Conservation (phyloP, 179 eudicot species). For the Silene vulgaris region DNA sequence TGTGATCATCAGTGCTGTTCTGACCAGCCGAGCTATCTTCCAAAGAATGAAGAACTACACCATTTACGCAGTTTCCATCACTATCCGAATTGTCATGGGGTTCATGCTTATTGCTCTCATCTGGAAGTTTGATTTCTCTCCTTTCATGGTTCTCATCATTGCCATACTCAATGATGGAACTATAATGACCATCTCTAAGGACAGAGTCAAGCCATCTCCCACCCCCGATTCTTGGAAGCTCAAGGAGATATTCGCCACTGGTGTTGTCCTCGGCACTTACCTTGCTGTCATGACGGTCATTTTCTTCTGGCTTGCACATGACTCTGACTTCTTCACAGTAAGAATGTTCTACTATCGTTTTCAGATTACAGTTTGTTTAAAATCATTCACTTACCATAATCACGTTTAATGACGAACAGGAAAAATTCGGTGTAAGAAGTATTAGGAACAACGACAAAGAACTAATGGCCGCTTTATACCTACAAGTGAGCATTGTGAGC, state of each 20-base stretch:
- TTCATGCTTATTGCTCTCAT: constrained; percentile 78
- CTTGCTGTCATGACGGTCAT: constrained; percentile 77
- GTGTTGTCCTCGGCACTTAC: constrained; percentile 77
- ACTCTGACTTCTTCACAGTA: constrained; percentile 69
- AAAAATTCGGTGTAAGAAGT: constrained; percentile 51
- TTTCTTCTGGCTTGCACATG: constrained; percentile 72
- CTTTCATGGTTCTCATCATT: constrained; percentile 87
- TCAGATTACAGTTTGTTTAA: neutral
- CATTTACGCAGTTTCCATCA: constrained; percentile 87
- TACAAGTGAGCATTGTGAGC: constrained; percentile 89
- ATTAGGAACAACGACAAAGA: constrained; percentile 37
- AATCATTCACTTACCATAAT: neutral
- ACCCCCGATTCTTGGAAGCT: constrained; percentile 91
- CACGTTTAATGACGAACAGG: constrained; percentile 30
- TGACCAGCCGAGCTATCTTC: constrained; percentile 85
- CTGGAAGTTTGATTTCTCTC: constrained; percentile 87
- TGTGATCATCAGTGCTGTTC: constrained; percentile 74
- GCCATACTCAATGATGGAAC: constrained; percentile 95
- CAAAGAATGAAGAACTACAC: constrained; percentile 98
- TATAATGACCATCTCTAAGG: constrained; percentile 93
- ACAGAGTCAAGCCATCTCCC: constrained; percentile 88
- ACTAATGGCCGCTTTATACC: constrained; percentile 69
- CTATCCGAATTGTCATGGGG: constrained; percentile 80
- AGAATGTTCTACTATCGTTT: constrained; percentile 15
- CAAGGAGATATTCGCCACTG: constrained; percentile 83